Evolutionary conservation across 2,329 filamentous ascomycete species (phyloP), one percentile per base, ranked within the genome.

Genomic region (Aciculosporium take): DNA sequence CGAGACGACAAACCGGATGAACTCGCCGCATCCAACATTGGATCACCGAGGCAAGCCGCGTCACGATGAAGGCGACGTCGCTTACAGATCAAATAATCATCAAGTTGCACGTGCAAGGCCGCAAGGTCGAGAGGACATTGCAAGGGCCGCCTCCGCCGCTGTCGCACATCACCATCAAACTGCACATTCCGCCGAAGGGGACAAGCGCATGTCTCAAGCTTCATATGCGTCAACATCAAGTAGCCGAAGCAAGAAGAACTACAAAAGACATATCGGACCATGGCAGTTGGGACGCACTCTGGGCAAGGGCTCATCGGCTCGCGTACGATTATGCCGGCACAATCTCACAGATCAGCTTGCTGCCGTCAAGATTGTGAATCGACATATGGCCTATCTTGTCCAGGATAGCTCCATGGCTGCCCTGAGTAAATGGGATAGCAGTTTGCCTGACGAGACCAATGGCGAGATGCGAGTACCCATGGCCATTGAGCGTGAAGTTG

Each of bases 301-400:
- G 23, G 91, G 91, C 0, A 84, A 85, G 51, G 91, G 91, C 3
- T 87, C 88, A 2, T 94, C 86, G 38, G 89, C 87, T 12, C 77
- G 85, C 23, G 91, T 98, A 13, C 76, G 89, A 41, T 68, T 91
- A 28, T 93, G 89, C 18, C 79, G 85, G 47, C 88, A 98, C 63
- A 72, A 70, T 20, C 63, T 76, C 18, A 91, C 86, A 4, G 76
- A 83, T 8, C 81, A 94, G 53, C 71, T 81, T 38, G 91, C 87
- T 4, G 91, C 91, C 2, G 83, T 95, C 56, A 98, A 98, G 67
- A 96, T 98, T 53, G 84, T 98, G 23, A 85, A 85, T 44, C 88
- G 93, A 59, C 75, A 74, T 44, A 82, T 77, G 40, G 85, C 84
- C 10, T 79, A 84, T 45, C 74, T 88, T 53, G 81, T 85, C 1